These are phyloP conservation scores for Cochlearia excelsa DNA, from an alignment of 345 rosid species.

Conservation along the genomic window DNA sequence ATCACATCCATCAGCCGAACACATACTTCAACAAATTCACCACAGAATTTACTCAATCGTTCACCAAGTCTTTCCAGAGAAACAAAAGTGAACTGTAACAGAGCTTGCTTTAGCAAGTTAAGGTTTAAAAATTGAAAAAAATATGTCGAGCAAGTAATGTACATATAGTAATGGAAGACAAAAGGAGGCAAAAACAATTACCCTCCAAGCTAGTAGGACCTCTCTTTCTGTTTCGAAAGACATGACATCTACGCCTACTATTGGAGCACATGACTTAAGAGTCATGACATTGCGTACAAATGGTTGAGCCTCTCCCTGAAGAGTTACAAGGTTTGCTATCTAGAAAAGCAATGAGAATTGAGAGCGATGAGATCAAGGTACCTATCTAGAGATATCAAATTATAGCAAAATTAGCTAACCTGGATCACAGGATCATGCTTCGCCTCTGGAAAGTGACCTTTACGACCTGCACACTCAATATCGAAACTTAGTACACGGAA, in stretches of 20 bases:
- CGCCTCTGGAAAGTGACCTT: constrained; percentile 99
- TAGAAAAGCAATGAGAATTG: constrained; percentile 40
- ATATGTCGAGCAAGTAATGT: not conserved
- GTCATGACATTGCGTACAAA: constrained; percentile 94
- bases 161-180: constrained; percentile 11
- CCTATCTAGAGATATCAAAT: constrained; percentile 9
- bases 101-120: constrained; percentile 7
- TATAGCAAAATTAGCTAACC: constrained; percentile 43
- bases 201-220: constrained; percentile 96
- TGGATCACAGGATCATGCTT: constrained; percentile 97
- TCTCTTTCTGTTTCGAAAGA: constrained; percentile 88
- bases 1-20: constrained; percentile 28
- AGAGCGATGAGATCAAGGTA: constrained; percentile 8
- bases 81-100: not conserved
- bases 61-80: not conserved
- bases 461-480: constrained; percentile 98
- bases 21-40: constrained; percentile 20
- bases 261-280: constrained; percentile 84
- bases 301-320: constrained; percentile 89
- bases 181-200: constrained; percentile 37
- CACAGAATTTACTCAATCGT: constrained; percentile 22
- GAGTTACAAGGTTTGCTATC: constrained; percentile 93
- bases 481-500: constrained; percentile 96
- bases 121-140: constrained; percentile 1
- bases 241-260: constrained; percentile 93